A percentile compares a stretch with the other conserved stretches of the same genome.
Evolutionary conservation across 1,284 basidiomycete genomes (phyloP).

Genomic region (Afroboletus lepidellus): DNA sequence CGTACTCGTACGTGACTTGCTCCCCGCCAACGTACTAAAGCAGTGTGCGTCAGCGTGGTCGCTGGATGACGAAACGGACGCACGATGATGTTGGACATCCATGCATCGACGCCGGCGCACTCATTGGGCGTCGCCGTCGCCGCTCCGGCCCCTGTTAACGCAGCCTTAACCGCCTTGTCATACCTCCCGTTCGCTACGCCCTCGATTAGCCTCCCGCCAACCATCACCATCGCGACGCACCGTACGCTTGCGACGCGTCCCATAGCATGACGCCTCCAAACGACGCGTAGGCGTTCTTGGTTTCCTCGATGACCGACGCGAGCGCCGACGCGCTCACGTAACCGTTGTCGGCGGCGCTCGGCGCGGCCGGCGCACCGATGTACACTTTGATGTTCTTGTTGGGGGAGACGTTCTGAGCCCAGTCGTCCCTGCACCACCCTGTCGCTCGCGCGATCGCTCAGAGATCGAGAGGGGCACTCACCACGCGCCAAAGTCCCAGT

Average conservation of each 20-base stretch:
- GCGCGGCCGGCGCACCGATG: constrained; percentile 57
- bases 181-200: constrained; percentile 49
- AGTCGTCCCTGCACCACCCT: constrained; percentile 50
- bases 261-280: constrained; percentile 72
- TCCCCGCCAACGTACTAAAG: constrained; percentile 45
- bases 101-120: constrained; percentile 49
- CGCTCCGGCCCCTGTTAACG: constrained; percentile 36
- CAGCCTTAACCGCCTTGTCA: constrained; percentile 52
- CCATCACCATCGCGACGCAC: constrained; percentile 24
- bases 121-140: constrained; percentile 17
- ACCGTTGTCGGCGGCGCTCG: constrained; percentile 47
- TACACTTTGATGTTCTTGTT: constrained; percentile 62
- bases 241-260: constrained; percentile 62
- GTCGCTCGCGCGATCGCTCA: neutral
- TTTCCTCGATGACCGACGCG: constrained; percentile 43
- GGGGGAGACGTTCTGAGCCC: constrained; percentile 57
- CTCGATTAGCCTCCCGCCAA: no score
- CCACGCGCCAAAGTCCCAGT: constrained; percentile 54
- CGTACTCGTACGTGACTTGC: constrained; percentile 41
- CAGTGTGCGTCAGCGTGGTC: neutral
- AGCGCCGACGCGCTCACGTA: constrained; percentile 50
- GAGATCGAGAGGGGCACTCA: constrained; percentile 22
- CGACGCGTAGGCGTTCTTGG: constrained; percentile 51
- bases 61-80: neutral
- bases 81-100: constrained; percentile 45